Percentiles rank a stretch among this genome's conserved stretches.
phyloP scores from a whole-genome alignment of 2,329 filamentous ascomycete genomes.

The Aspergillus unguis region DNA sequence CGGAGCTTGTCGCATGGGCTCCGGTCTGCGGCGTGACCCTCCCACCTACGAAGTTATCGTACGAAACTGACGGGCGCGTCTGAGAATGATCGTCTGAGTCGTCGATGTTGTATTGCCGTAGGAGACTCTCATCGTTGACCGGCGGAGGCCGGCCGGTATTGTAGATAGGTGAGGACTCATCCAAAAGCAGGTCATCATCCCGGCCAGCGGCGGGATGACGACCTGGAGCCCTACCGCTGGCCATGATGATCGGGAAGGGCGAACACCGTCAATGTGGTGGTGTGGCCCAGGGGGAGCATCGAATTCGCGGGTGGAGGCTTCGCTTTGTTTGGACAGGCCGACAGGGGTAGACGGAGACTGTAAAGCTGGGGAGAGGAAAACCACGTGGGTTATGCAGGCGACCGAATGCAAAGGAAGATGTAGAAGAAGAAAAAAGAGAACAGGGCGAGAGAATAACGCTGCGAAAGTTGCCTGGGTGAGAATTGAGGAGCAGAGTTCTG shows the following conservation, averaged over 20 bases:
- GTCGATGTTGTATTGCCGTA: constrained; percentile 71
- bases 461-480: constrained; percentile 4
- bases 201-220: constrained; percentile 45
- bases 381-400: constrained; percentile 11
- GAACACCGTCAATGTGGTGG: constrained; percentile 32
- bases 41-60: constrained; percentile 87
- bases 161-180: constrained; percentile 53
- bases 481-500: constrained; percentile 4
- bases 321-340: constrained; percentile 4
- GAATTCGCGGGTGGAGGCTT: constrained; percentile 22
- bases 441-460: not conserved
- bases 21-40: constrained; percentile 51
- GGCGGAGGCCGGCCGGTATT: constrained; percentile 71
- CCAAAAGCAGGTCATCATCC: constrained; percentile 44
- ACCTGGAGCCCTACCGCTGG: constrained; percentile 54
- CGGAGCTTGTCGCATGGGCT: constrained; percentile 42
- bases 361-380: not conserved
- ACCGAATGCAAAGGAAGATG: not conserved
- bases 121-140: constrained; percentile 75
- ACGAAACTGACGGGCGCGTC: constrained; percentile 80
- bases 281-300: constrained; percentile 41
- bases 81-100: constrained; percentile 57
- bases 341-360: not conserved
- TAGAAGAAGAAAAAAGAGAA: not conserved
- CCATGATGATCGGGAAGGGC: constrained; percentile 40